phyloP scores from a whole-genome alignment of 1,284 basidiomycete genomes.

The Ceratobasidium sp. region DNA sequence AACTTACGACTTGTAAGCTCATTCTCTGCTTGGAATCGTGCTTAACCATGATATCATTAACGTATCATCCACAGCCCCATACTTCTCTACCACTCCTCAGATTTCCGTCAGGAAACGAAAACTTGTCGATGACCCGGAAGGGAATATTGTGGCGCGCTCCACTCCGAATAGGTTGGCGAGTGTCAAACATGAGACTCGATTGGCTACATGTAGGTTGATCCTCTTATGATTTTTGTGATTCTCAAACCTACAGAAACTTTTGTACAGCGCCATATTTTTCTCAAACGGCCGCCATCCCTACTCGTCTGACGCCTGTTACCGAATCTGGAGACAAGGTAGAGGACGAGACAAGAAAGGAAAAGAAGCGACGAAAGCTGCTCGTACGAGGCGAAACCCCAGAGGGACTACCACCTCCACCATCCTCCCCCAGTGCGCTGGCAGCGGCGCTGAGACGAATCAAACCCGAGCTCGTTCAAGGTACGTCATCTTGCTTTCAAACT shows the following conservation, averaged over 20 bases:
- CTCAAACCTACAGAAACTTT: background rate
- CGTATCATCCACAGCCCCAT: constrained; percentile 9
- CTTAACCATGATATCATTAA: background rate
- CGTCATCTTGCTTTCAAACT: background rate
- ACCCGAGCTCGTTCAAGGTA: constrained; percentile 36
- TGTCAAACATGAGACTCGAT: background rate
- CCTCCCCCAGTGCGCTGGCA: constrained; percentile 22
- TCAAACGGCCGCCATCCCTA: constrained; percentile 1
- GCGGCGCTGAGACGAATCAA: constrained; percentile 15
- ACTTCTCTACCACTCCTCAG: background rate
- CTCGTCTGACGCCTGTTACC: background rate
- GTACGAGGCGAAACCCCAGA: constrained; percentile 20
- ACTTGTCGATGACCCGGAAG: background rate
- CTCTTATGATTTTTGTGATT: background rate
- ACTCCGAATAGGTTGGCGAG: background rate
- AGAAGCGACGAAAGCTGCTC: constrained; percentile 9
- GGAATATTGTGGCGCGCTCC: background rate
- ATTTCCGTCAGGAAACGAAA: background rate
- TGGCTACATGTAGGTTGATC: constrained; percentile 19
- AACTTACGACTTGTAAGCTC: constrained; percentile 13
- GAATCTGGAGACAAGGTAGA: background rate
- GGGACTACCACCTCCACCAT: constrained; percentile 1
- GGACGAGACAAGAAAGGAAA: background rate
- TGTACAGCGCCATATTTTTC: constrained; percentile 35
- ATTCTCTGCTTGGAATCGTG: background rate